Conservation (phyloP, 2,329 filamentous ascomycete species). For the Microsporum ferrugineum region DNA sequence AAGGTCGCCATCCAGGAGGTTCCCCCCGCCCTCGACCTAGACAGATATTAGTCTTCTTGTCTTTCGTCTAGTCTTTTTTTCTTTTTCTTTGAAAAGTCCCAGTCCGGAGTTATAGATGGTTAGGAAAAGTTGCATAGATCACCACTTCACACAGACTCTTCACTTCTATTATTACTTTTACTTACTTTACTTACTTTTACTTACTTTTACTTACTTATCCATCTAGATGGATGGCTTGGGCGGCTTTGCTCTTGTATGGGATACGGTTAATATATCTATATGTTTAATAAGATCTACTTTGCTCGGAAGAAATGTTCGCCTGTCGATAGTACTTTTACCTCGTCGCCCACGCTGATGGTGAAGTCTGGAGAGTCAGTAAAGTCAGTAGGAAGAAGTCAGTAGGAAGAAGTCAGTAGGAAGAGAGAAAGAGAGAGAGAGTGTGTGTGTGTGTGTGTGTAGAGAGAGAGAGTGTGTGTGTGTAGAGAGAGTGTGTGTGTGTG, state of each 20-base stretch:
- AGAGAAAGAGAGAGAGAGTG: too few species aligned
- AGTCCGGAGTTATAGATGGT: background rate
- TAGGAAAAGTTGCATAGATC: constrained; percentile 1
- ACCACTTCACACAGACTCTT: background rate
- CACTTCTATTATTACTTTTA: background rate
- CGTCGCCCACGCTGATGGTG: constrained; percentile 29
- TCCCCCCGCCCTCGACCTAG: constrained; percentile 6
- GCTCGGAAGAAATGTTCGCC: constrained; percentile 29
- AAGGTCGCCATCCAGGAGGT: constrained; percentile 83
- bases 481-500: too few species aligned
- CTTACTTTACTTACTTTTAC: too few species aligned
- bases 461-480: too few species aligned
- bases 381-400: background rate
- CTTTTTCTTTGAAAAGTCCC: background rate
- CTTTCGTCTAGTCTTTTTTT: background rate
- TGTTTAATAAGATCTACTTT: background rate
- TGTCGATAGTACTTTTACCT: constrained; percentile 30
- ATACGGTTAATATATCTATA: constrained; percentile 21
- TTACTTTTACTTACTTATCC: too few species aligned
- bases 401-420: background rate
- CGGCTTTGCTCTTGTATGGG: background rate
- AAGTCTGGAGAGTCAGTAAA: constrained; percentile 19
- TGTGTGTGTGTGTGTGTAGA: too few species aligned
- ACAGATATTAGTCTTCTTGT: constrained; percentile 11
- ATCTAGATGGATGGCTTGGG: background rate